phyloP scores from a whole-genome alignment of 2,329 filamentous ascomycete genomes.

The Calonectria ilicicola region DNA sequence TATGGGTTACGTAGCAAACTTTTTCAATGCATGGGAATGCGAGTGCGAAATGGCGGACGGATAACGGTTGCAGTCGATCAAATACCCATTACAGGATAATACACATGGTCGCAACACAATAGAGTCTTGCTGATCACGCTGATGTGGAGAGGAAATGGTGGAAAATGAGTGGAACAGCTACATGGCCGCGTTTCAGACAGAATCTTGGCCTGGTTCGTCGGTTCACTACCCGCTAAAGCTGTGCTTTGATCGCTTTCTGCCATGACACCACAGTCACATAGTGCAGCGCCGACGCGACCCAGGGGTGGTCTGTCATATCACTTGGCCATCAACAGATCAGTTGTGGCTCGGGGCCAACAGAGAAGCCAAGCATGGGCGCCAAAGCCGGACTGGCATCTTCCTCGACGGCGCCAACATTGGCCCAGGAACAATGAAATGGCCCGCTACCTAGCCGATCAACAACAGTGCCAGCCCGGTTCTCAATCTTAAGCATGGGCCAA shows the following conservation, averaged over 20 bases:
- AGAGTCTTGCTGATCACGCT: conserved; percentile 4
- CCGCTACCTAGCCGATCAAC: conserved; percentile 7
- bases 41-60: not conserved
- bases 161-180: conserved; percentile 10
- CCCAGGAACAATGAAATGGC: conserved; percentile 33
- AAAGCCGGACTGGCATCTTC: conserved; percentile 17
- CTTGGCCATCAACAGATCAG: conserved; percentile 30
- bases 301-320: not conserved
- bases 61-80: conserved; percentile 7
- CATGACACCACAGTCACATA: conserved; percentile 22
- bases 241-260: conserved; percentile 1
- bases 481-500: conserved; percentile 21
- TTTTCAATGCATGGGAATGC: not conserved
- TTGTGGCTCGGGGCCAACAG: conserved; percentile 35
- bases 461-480: not conserved
- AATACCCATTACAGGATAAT: not conserved
- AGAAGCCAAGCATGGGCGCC: conserved; percentile 27
- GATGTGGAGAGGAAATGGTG: not conserved
- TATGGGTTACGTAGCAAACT: not conserved
- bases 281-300: conserved; percentile 2
- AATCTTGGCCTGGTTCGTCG: not conserved
- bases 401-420: conserved; percentile 30
- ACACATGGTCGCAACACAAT: not conserved
- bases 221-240: not conserved
- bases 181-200: conserved; percentile 20